Evolutionary conservation across 163 green algal genomes (phyloP), one percentile per base, ranked within the genome.

Genomic region (Scenedesmus sp.): DNA sequence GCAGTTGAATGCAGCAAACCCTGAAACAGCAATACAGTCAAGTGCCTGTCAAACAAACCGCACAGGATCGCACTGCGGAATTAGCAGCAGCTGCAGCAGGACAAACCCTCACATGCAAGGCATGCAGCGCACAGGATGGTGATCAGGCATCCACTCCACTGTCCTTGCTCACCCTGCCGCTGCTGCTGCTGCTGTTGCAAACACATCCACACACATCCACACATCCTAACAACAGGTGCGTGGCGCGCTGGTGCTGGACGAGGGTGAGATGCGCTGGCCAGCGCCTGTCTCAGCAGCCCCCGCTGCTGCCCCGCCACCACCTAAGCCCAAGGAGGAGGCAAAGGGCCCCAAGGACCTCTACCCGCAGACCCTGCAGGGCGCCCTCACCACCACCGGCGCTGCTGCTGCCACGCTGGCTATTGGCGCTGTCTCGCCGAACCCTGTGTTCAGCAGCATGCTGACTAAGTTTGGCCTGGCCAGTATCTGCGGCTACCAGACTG

Each of bases 401-500:
- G 91, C 97, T 46, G 94, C 94, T 46, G 91, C 84, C 62, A 93
- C 94, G 12, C 86, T 96, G 73, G 91, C 92, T 18, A 89, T 97
- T 4, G 94, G 93, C 52, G 86, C 91, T 4, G 64, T 94, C 0
- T 95, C 95, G 0, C 95, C 96, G 3, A 91, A 90, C 67, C 46
- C 94, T 15, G 94, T 93, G 0, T 97, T 98, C 92, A 95, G 90
- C 89, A 94, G 93, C 88, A 98, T 98, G 96, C 89, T 99, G 13
- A 98, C 97, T 86, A 99, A 98, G 91, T 99, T 99, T 93, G 96
- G 95, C 4, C 95, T 99, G 88, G 95, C 97, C 20, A 96, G 89
- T 77, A 97, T 98, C 88, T 98, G 96, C 89, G 97, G 97, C 64
- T 98, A 99, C 94, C 96, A 94, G 93, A 97, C 96, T 4, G 96